Base-by-base conservation (phyloP, 768 basidiomycete species). In the Podaxis pistillaris region DNA sequence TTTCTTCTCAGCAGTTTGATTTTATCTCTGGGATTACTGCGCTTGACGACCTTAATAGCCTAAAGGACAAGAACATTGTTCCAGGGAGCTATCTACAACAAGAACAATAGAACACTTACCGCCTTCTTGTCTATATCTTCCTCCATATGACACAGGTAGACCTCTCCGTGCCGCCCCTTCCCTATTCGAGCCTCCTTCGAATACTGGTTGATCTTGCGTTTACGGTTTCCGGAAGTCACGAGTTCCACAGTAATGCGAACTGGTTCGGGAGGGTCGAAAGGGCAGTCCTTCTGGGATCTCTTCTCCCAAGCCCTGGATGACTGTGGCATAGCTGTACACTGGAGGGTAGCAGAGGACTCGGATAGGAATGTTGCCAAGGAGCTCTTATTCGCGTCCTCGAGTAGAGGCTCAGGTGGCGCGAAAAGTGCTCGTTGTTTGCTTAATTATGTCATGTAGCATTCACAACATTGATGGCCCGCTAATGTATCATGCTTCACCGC, bases 21-120 rank as follows among this genome's bases (percentile, higher is more conserved):
- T 70, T 86, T 86, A 68, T 85, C 86, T 67, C 84, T 83, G 51
- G 84, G 86, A 64, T 86, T 86, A 69, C 79, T 84, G 62, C 88
- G 83, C 68, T 81, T 82, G 46, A 91, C 83, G 63, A 80, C 79
- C 73, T 91, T 92, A 70, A 92, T 81, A 33, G 89, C 90, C 90
- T 91, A 47, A 28, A 52, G 53, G 11, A 50, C 55, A 26, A 7
- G n/a, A 6, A 19, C 3, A 49, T 19, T 3, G 8, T 40, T 44
- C 24, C 3, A 33, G 57, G 19, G 30, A 40, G 26, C 19, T 5
- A 50, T 56, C 15, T 56, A 55, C 19, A 15, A 30, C 6, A 26
- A 13, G 44, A 33, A 55, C 7, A 40, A 17, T 53, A 12, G 36
- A 6, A 38, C 70, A 78, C 81, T 68, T 71, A 83, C 85, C 76